Percentiles rank a stretch among this genome's conserved stretches.
Conservation (phyloP, 2,329 filamentous ascomycete genomes). For the Fusarium sp. region DNA sequence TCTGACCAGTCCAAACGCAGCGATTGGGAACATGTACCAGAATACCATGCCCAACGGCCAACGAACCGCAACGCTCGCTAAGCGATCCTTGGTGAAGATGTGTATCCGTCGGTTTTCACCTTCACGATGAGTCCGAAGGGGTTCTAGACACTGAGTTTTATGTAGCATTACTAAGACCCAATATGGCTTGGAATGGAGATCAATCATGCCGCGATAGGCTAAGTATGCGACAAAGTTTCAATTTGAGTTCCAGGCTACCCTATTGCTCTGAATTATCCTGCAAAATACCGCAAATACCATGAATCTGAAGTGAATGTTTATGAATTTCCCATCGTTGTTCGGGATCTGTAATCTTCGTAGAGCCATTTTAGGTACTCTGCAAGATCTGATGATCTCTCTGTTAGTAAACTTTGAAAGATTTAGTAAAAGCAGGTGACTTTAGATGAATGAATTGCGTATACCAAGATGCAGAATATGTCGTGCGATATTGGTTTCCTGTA, state of each 20-base stretch:
- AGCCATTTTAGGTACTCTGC: background rate
- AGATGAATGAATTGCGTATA: background rate
- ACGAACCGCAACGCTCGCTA: background rate
- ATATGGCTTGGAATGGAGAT: background rate
- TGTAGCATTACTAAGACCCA: background rate
- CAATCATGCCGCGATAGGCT: background rate
- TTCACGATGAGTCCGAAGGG: background rate
- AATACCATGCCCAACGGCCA: background rate
- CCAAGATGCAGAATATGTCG: background rate
- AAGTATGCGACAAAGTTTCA: background rate
- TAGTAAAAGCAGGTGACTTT: background rate
- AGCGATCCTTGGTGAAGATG: background rate
- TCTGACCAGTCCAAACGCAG: background rate
- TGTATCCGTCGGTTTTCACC: background rate
- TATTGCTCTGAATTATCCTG: background rate
- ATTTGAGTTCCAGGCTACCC: background rate
- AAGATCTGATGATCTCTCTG: background rate
- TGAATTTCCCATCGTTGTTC: background rate
- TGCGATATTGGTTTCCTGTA: constrained; percentile 12
- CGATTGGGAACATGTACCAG: background rate
- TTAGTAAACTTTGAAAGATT: background rate
- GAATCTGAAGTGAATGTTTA: background rate
- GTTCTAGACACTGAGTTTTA: background rate
- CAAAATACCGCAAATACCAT: background rate
- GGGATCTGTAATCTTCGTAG: background rate